A percentile compares a stretch with the other conserved stretches of the same genome.
Evolutionary conservation across 164 flowering plant genomes (phyloP).

Genomic region (Stephania japonica): DNA sequence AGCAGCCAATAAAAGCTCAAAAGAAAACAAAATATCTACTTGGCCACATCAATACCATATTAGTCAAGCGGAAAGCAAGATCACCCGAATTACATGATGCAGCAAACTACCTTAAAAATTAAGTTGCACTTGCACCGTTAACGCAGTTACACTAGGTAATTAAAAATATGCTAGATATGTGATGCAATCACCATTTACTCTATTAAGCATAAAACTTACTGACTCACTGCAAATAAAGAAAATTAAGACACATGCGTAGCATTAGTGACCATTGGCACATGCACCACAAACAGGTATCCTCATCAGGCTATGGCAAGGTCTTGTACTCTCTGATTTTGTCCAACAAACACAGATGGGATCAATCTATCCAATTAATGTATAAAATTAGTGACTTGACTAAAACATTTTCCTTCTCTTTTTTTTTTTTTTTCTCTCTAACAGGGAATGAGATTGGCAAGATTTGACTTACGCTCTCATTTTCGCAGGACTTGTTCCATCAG

Average conservation of each 20-base stretch:
- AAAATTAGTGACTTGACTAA: not conserved
- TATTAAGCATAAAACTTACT: not conserved
- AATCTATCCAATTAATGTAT: not conserved
- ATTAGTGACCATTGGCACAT: no score
- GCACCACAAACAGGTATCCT: not conserved
- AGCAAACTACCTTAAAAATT: not conserved
- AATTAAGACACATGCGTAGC: not conserved
- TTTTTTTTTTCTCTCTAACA: no score
- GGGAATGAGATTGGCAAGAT: not conserved
- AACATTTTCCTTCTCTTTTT: no score
- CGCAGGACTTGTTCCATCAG: conserved; percentile 90
- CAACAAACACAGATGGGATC: not conserved
- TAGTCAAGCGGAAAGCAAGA: not conserved
- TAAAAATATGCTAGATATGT: not conserved
- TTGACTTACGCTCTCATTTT: conserved; percentile 91
- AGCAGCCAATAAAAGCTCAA: not conserved
- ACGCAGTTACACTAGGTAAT: not conserved
- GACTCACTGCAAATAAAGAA: not conserved
- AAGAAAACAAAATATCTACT: not conserved
- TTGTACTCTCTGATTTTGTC: not conserved
- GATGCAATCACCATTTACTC: conserved; percentile 2
- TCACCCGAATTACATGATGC: not conserved
- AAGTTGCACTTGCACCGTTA: not conserved
- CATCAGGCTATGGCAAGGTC: not conserved
- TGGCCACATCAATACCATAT: not conserved